Evolutionary conservation across 768 basidiomycete genomes (phyloP), one percentile per base, ranked within the genome.

Genomic region (Phanerochaete carnosa): DNA sequence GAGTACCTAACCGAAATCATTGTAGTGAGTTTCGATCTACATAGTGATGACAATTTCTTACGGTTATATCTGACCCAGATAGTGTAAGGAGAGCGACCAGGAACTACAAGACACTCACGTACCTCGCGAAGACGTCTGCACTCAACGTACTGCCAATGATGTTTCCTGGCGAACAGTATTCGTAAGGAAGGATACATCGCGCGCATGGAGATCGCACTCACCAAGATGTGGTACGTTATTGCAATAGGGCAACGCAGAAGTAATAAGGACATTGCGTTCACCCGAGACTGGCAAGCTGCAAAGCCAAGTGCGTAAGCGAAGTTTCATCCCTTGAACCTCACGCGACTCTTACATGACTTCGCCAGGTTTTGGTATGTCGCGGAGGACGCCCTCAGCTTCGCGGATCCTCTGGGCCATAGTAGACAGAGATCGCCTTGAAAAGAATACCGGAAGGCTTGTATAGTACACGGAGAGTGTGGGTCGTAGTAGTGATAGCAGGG

Each of bases 161-260:
- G 72, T 95, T 93, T 52, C 92, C 92, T 84, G 60, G 52, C 55
- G 26, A 53, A 32, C 23, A 57, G 22, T 61, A 6, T 46, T 51
- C 13, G 58, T 23, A 47, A 57, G 19, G 35, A 13, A 49, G 22
- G 32, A 35, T 28, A 26, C 64, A 45, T 59, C 56, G 62, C 8
- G 8, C 33, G 60, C 66, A 55, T 58, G 32, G 15, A 30, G 22
- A 23, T 62, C 46, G 62, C 63, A 74, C 82, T 66, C 70, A 86
- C 95, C 95, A 46, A 97, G 83, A 80, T 98, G 95, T 26, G 96
- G 95, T 12, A 97, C 95, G 68, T 98, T 98, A 73, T 98, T 98
- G 74, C 94, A 94, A 70, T 95, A 95, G 1, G 97, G 97, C 58
- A 99, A 77, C 37, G 97, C 95, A 64, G 94, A 97, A 12, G 97